These are phyloP conservation scores for Geotrichum aggregatum DNA, from an alignment of 1,139 yeast species.

Conservation along the genomic window DNA sequence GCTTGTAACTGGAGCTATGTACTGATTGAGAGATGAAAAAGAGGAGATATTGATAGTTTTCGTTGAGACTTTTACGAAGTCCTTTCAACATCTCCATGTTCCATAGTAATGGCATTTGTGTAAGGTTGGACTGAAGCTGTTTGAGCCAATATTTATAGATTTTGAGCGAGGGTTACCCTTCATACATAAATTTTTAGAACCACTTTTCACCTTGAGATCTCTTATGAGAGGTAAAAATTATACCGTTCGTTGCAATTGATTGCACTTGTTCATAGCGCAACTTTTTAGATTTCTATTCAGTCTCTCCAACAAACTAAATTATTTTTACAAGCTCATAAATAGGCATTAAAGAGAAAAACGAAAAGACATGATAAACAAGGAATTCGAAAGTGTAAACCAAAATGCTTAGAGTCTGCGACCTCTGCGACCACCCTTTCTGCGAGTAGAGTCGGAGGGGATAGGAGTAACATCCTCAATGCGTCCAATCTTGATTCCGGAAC, in stretches of 20 bases:
- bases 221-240: too few relatives aligned
- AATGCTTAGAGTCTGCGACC: conserved; percentile 83
- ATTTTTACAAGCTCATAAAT: conserved; percentile 1
- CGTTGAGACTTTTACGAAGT: too few relatives aligned
- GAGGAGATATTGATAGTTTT: background rate
- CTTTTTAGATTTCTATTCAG: conserved; percentile 6
- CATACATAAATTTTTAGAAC: too few relatives aligned
- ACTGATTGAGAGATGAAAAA: background rate
- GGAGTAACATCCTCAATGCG: conserved; percentile 99
- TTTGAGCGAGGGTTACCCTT: too few relatives aligned
- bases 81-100: too few relatives aligned
- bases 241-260: too few relatives aligned
- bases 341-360: background rate
- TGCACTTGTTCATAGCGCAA: too few relatives aligned
- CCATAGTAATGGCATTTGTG: too few relatives aligned
- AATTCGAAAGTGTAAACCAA: background rate
- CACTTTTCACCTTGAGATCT: too few relatives aligned
- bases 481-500: conserved; percentile 99
- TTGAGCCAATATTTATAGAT: too few relatives aligned
- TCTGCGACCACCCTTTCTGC: conserved; percentile 99
- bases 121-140: too few relatives aligned
- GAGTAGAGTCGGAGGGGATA: conserved; percentile 99
- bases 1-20: too few relatives aligned
- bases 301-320: conserved; percentile 7
- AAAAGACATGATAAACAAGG: background rate